Evolutionary conservation across 257 asterid species (phyloP), one percentile per base, ranked within the genome.

Genomic region (Capsicum rhomboideum): DNA sequence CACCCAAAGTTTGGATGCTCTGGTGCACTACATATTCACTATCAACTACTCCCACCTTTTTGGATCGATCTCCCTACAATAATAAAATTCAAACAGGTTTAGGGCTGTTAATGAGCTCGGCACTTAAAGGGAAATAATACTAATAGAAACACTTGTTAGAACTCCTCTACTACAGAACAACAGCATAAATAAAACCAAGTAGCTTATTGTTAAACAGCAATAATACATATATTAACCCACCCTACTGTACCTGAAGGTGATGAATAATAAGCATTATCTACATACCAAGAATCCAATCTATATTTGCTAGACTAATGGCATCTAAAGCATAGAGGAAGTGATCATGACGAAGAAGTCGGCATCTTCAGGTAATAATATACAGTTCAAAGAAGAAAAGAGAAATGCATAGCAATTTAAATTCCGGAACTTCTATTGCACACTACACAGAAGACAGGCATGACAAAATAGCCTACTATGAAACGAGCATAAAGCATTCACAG

Each of bases 1-100:
- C 99, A 18, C 99, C 99, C 88, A 97, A 86, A 61, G 99, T 93
- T 89, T 95, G 98, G 89, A 93, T 97, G 75, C 99, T 93, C 90
- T 97, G 99, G 92, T 97, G 99, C 84, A 97, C 94, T 79, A 97
- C 46, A 85, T 92, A 97, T 87, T 95, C 98, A 71, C 97, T 92
- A 83, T 97, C 99, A 86, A 97, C 97, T 81, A 97, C 94, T 85
- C 99, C 99, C 54, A 97, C 99, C 74, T 93, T 97, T 88, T 89
- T 89, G 23, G 94, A 88, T 49, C 98, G 97, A 83, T 93, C 97
- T 17, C 99, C 99, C 99, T 97, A 80, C 34, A 63, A 53, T 44
- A 78, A 46, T 26, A 23, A 26, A 49, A 75, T 49, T 14, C 58
- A 75, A 49, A 13, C 34, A 23, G 61, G 55, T 16, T 46, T 46